Percentiles rank a stretch among this genome's conserved stretches.
phyloP scores from a whole-genome alignment of 306 rosid genomes.

The Phaseolus lunatus region DNA sequence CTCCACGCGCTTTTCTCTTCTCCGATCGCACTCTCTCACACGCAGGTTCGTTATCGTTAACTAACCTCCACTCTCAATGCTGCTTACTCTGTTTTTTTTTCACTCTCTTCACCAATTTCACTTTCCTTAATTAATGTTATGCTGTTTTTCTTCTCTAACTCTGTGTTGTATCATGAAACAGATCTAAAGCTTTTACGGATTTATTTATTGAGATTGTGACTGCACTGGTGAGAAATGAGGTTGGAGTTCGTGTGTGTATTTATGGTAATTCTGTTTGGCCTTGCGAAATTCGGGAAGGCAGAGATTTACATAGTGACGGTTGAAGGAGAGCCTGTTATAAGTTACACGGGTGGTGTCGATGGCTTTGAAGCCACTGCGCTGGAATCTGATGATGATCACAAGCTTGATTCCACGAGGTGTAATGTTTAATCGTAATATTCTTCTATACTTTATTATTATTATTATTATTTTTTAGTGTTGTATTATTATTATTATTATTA shows the following conservation, averaged over 20 bases:
- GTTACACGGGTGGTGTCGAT: conserved; percentile 78
- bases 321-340: conserved; percentile 93
- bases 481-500: not conserved
- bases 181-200: conserved; percentile 23
- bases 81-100: conserved; percentile 37
- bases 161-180: conserved; percentile 38
- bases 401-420: conserved; percentile 72
- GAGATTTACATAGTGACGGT: conserved; percentile 84
- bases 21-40: conserved; percentile 23
- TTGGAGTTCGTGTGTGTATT: conserved; percentile 47
- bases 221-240: conserved; percentile 56
- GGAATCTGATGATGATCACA: conserved; percentile 47
- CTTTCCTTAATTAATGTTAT: too few relatives aligned
- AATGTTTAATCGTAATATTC: conserved; percentile 16
- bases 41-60: not conserved
- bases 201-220: conserved; percentile 43
- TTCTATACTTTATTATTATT: not conserved
- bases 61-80: conserved; percentile 16
- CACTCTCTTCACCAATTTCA: not conserved
- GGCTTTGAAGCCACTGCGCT: conserved; percentile 59
- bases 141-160: not conserved
- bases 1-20: conserved; percentile 28
- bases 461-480: not conserved
- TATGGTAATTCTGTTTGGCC: conserved; percentile 49
- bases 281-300: conserved; percentile 59